Base-by-base conservation (phyloP, 768 basidiomycete genomes). In the Trametes villosa region DNA sequence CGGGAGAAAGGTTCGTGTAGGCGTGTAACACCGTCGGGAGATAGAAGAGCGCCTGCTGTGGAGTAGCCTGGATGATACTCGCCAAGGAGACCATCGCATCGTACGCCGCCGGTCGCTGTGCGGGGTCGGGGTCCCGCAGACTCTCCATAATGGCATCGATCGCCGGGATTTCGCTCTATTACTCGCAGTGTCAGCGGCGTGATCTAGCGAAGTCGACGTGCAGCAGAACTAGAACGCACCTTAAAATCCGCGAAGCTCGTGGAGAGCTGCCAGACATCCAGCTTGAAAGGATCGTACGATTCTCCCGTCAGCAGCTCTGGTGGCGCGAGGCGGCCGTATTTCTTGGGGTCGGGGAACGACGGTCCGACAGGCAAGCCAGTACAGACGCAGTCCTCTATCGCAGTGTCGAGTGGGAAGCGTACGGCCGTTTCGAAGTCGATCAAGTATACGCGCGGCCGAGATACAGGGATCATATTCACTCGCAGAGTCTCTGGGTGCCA, bases 401-500 rank as follows among this genome's bases (percentile, higher is more conserved):
- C 31, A 3, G 42, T 13, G n/a, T 46, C 42, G 12, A 15, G 3
- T 4, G 22, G 9, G 29, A 59, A 51, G 20, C 26, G 34, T 7
- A 53, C 44, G 3, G 57, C 49, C 5, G 50, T 51, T 30, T 59
- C 57, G 44, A 59, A 59, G 49, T 59, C 57, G n/a, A 44, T 51
- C 24, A 59, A 11, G 9, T 44, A 52, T 11, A 59, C 57, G 4
- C 57, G 57, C 3, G 57, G 57, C 11, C 57, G 50, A 2, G 57
- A 44, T 9, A 59, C 34, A 0, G 49, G 31, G 13, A 52, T 22
- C 7, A 29, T 41, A 15, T 20, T 11, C 4, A 22, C 13, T 2
- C 31, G 15, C 30, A 59, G 7, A 3, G 57, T 52, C 33, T 59
- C 49, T 6, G 57, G 49, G 26, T 36, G 31, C 44, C 50, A 59